Conservation (phyloP, 1,139 yeast species). For the Suhomyces bolitotheri region DNA sequence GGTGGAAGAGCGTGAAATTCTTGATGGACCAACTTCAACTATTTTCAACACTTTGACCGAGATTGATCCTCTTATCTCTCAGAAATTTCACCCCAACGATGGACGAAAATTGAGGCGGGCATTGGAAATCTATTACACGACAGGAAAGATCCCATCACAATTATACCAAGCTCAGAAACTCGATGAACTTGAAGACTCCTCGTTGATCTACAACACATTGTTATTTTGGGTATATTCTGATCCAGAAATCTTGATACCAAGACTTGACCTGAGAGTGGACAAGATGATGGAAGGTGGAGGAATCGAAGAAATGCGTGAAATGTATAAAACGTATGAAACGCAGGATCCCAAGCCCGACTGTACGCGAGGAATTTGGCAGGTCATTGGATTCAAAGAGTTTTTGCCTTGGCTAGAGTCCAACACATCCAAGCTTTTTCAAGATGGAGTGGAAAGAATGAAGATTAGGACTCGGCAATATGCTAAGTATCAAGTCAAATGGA, state of each 20-base stretch:
- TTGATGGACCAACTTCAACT: conserved; percentile 57
- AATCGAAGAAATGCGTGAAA: conserved; percentile 60
- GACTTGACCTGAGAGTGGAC: conserved; percentile 82
- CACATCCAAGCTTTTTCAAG: conserved; percentile 27
- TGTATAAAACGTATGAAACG: conserved; percentile 46
- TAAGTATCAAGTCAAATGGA: conserved; percentile 91
- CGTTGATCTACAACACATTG: conserved; percentile 64
- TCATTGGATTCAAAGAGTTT: conserved; percentile 93
- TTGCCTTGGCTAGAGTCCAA: conserved; percentile 64
- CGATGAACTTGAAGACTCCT: conserved; percentile 43
- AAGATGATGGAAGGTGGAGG: conserved; percentile 75
- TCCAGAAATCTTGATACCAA: conserved; percentile 52
- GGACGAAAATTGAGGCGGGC: conserved; percentile 75
- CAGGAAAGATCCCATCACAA: conserved; percentile 70
- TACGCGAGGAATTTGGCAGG: conserved; percentile 88
- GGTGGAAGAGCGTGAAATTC: conserved; percentile 42
- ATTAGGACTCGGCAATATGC: conserved; percentile 84
- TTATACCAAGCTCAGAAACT: conserved; percentile 62
- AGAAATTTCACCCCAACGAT: conserved; percentile 91
- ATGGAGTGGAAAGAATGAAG: conserved; percentile 76
- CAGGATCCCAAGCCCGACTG: conserved; percentile 45
- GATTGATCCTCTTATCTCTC: conserved; percentile 72
- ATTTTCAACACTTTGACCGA: conserved; percentile 50
- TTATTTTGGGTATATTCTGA: conserved; percentile 85
- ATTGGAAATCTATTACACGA: conserved; percentile 70